These are phyloP conservation scores for Suillus paluster DNA, from an alignment of 768 basidiomycete species.

Conservation along the genomic window DNA sequence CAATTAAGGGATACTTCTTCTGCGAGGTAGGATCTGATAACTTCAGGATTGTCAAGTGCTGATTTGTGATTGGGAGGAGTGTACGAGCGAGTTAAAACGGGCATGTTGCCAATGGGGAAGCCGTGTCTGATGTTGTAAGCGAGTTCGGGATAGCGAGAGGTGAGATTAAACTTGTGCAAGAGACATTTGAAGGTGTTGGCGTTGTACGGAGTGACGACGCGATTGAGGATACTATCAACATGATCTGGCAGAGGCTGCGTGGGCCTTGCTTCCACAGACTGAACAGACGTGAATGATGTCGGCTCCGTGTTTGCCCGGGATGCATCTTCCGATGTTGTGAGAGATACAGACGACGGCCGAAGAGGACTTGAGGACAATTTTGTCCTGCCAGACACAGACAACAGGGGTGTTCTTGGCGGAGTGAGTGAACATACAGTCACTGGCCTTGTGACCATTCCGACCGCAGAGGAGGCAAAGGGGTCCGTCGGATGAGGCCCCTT, in stretches of 20 bases:
- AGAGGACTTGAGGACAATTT: neutral
- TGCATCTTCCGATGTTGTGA: neutral
- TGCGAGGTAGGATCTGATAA: slow-evolving; percentile 10
- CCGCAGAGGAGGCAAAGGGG: too few relatives aligned
- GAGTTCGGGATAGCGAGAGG: neutral
- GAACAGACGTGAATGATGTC: neutral
- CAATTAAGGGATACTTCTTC: slow-evolving; percentile 3
- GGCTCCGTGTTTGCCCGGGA: neutral
- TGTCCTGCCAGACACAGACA: neutral
- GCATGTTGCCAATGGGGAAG: slow-evolving; percentile 18
- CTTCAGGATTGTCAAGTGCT: slow-evolving; percentile 1
- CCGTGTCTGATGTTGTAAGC: slow-evolving; percentile 7
- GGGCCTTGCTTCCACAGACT: neutral
- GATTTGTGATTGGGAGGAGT: slow-evolving; percentile 14
- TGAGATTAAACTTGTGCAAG: neutral
- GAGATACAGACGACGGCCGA: neutral
- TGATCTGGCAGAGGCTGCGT: neutral
- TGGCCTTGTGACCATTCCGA: too few relatives aligned
- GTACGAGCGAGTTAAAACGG: slow-evolving; percentile 8
- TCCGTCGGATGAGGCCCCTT: neutral
- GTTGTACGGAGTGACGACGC: neutral
- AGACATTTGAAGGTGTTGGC: neutral
- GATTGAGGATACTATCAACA: neutral
- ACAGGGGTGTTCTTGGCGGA: neutral
- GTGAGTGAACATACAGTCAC: neutral